Conservation (phyloP, 2,329 filamentous ascomycete genomes). For the Fusarium sp. region DNA sequence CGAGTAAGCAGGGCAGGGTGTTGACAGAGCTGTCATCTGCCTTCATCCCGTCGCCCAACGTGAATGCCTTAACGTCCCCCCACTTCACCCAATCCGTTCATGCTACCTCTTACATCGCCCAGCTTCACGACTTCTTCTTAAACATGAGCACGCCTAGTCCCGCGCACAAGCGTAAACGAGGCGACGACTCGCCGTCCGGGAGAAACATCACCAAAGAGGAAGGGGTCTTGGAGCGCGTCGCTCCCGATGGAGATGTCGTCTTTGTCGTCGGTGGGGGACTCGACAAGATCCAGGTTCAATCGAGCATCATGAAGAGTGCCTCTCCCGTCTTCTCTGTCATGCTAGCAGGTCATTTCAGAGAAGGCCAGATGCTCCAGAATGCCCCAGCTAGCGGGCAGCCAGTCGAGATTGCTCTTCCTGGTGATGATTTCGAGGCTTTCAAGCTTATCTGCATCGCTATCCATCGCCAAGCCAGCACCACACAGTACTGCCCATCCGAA, state of each 20-base stretch:
- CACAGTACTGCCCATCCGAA: neutral
- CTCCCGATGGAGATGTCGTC: slow-evolving; percentile 12
- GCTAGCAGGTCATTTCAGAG: slow-evolving; percentile 9
- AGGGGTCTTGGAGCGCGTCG: neutral
- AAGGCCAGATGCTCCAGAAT: neutral
- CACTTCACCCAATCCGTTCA: neutral
- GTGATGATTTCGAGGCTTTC: slow-evolving; percentile 14
- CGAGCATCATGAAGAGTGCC: slow-evolving; percentile 5
- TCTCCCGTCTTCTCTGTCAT: slow-evolving; percentile 4
- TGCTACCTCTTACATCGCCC: neutral
- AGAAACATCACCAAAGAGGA: neutral
- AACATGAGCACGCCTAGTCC: neutral
- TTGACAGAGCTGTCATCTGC: neutral
- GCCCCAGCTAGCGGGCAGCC: neutral
- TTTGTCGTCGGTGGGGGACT: slow-evolving; percentile 3
- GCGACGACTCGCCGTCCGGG: neutral
- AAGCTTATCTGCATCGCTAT: slow-evolving; percentile 5
- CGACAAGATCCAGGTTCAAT: slow-evolving; percentile 9
- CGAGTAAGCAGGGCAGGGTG: neutral
- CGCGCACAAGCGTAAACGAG: neutral
- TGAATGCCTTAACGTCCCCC: neutral
- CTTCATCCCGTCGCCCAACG: neutral
- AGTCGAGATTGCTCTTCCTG: slow-evolving; percentile 9
- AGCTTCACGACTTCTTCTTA: neutral
- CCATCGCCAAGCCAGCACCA: neutral